Conservation (phyloP, 768 basidiomycete species). For the Mycena latifolia region DNA sequence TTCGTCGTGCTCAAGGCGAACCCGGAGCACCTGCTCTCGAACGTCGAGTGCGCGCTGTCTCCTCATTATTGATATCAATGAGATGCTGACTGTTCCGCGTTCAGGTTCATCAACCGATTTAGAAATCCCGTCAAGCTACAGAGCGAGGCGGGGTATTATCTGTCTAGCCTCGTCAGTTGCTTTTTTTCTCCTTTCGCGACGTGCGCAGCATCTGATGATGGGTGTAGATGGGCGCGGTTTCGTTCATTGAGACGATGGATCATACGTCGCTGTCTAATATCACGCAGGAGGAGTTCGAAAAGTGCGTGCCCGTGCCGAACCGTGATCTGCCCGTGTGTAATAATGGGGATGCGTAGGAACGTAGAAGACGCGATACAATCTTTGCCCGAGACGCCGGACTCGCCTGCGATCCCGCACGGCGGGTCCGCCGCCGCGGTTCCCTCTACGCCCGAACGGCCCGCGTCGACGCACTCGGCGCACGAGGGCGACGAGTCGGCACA, state of each 20-base stretch:
- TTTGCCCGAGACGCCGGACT: conserved; percentile 50
- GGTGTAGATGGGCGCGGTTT: conserved; percentile 91
- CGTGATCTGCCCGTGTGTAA: no score
- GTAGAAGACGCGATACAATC: conserved; percentile 66
- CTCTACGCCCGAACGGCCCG: not conserved
- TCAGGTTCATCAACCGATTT: conserved; percentile 95
- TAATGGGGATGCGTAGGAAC: conserved; percentile 47
- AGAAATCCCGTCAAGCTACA: conserved; percentile 90
- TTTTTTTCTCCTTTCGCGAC: not conserved
- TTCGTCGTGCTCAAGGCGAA: conserved; percentile 96
- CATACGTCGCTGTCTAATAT: conserved; percentile 95
- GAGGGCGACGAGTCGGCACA: conserved; percentile 93
- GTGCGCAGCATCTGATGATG: not conserved
- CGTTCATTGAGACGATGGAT: conserved; percentile 99
- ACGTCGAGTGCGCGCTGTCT: conserved; percentile 81
- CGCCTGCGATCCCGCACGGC: conserved; percentile 35
- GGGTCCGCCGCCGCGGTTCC: not conserved
- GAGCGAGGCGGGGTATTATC: conserved; percentile 96
- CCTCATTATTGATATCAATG: no score
- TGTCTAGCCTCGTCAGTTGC: conserved; percentile 87
- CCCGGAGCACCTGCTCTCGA: conserved; percentile 92
- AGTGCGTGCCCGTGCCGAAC: conserved; percentile 59
- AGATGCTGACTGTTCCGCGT: not conserved
- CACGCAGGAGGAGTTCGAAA: conserved; percentile 93
- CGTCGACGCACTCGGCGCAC: conserved; percentile 52